phyloP scores from a whole-genome alignment of 2,329 filamentous ascomycete genomes.

The Pseudogymnoascus pannorum region DNA sequence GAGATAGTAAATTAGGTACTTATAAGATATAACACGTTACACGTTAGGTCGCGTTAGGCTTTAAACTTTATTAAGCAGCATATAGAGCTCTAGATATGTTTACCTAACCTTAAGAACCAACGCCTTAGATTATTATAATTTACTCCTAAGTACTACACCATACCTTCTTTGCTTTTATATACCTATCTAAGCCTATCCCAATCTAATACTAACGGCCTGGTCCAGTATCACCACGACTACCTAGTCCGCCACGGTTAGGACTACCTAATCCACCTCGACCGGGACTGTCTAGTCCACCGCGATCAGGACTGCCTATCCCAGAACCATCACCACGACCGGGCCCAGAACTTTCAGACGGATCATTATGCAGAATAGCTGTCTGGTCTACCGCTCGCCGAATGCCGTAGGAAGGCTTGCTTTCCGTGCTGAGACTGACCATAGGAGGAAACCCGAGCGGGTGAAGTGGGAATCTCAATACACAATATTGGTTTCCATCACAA shows the following conservation, averaged over 20 bases:
- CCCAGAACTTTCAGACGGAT: not conserved
- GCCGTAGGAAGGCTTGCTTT: not conserved
- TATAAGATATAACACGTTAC: too few species aligned
- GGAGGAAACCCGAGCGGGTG: too few species aligned
- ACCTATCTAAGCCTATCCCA: too few species aligned
- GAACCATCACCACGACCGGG: not conserved
- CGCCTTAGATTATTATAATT: too few species aligned
- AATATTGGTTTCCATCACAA: not conserved
- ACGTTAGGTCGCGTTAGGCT: too few species aligned
- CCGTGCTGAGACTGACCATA: too few species aligned
- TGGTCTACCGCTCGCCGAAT: not conserved
- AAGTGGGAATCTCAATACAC: not conserved
- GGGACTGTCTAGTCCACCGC: not conserved
- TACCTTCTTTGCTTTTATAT: too few species aligned
- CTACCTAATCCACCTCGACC: not conserved
- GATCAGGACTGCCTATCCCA: not conserved
- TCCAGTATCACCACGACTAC: not conserved
- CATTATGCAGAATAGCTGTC: not conserved
- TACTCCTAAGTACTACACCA: too few species aligned
- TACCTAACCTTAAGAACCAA: too few species aligned
- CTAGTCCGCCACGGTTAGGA: not conserved
- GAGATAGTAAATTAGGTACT: too few species aligned
- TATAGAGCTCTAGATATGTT: too few species aligned
- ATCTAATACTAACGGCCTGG: not conserved
- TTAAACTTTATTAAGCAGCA: too few species aligned